A percentile compares a stretch with the other conserved stretches of the same genome.
These are phyloP conservation scores for Oxytropis ochrocephala DNA, from an alignment of 306 rosid genomes.

Conservation along the genomic window DNA sequence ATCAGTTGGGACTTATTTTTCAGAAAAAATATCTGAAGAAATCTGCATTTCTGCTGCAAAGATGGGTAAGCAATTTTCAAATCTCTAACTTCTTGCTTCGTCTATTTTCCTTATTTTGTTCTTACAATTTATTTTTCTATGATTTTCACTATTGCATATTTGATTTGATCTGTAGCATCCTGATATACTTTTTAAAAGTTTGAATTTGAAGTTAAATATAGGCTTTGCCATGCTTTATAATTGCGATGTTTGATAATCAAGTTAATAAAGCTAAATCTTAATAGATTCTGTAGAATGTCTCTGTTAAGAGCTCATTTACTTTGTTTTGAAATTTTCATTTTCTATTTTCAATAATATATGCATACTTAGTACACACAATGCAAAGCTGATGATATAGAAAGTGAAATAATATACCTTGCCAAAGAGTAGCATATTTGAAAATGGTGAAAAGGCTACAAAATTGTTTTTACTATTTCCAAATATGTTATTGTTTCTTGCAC, in stretches of 20 bases:
- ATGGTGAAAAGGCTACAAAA: too few relatives aligned
- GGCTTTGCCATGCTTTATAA: constrained; percentile 9
- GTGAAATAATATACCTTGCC: too few relatives aligned
- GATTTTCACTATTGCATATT: not conserved
- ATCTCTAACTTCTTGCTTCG: constrained; percentile 3
- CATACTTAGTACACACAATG: too few relatives aligned
- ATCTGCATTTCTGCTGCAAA: constrained; percentile 96
- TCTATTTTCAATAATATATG: too few relatives aligned
- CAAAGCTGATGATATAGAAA: too few relatives aligned
- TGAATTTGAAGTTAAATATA: not conserved
- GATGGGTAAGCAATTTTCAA: constrained; percentile 66
- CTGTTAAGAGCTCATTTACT: not conserved
- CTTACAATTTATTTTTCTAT: constrained; percentile 6
- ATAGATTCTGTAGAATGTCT: not conserved
- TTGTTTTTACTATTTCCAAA: too few relatives aligned
- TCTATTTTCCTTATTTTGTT: constrained; percentile 37
- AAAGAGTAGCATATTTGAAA: too few relatives aligned
- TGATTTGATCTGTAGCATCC: not conserved
- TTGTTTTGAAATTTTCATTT: too few relatives aligned
- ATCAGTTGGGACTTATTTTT: constrained; percentile 63
- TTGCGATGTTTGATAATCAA: constrained; percentile 1
- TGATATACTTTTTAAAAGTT: not conserved
- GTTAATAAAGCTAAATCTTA: not conserved
- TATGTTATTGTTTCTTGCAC: too few relatives aligned
- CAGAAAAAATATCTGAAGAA: constrained; percentile 88